Evolutionary conservation across 139 green algal species (phyloP), one percentile per base, ranked within the genome.

Genomic region (Coelastrella sp.): DNA sequence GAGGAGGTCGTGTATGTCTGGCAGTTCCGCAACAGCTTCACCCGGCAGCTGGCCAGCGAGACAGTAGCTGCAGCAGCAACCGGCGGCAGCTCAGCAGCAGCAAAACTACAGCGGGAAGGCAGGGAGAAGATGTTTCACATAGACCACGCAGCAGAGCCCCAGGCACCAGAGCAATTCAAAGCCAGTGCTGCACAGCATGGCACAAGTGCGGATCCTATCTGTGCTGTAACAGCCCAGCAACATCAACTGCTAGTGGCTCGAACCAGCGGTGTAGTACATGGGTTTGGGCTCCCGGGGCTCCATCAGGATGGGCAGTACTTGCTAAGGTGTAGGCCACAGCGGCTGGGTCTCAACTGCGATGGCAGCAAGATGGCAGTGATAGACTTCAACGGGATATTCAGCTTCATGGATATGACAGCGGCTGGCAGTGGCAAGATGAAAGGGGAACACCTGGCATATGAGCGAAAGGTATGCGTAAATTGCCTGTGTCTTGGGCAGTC

Each of bases 321-420:
- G 88, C 94, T 97, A 87, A 76, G 90, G 64, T 95, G 93, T 91
- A 78, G 91, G 32, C 94, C 94, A 59, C 90, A 94, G 60, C 58
- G 64, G 77, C 86, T 98, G 83, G 83, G 89, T 13, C 91, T 98
- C 58, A 98, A 98, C 91, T 97, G 94, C 92, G 93, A 97, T 89
- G 88, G 91, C 71, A 96, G 90, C 57, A 92, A 92, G 83, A 93
- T 97, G 91, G 88, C 93, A 16, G 78, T 97, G 61, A 95, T 98
- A 61, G 96, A 98, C 94, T 96, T 95, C 90, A 94, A 96, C 66
- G 96, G 95, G 8, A 92, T 97, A 65, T 91, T 98, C 71, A 95
- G 93, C 13, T 94, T 98, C 82, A 95, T 96, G 74, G 94, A 96
- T 88, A 87, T 97, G 73, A 87, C 90, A 47, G 73, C 59, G 22